These are phyloP conservation scores for Aristolochia contorta DNA, from an alignment of 164 flowering plant genomes.

Conservation along the genomic window DNA sequence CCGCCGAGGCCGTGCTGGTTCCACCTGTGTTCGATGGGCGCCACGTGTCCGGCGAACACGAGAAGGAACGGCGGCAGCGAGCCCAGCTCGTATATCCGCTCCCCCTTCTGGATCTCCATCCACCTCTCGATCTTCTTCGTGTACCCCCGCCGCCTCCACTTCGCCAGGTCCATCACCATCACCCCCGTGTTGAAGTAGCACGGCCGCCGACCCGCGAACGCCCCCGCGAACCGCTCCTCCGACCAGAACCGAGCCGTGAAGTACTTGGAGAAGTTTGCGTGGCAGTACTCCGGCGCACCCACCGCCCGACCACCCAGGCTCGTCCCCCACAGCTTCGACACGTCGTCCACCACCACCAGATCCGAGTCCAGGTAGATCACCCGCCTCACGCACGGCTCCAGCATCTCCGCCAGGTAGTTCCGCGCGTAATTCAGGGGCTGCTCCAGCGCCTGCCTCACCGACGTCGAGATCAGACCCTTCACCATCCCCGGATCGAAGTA, in stretches of 20 bases:
- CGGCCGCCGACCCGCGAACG: constrained; percentile 31
- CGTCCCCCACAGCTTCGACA: constrained; percentile 25
- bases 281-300: constrained; percentile 35
- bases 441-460: constrained; percentile 28
- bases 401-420: constrained; percentile 22
- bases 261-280: constrained; percentile 31
- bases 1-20: constrained; percentile 97
- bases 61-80: constrained; percentile 87
- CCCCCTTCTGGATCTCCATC: constrained; percentile 89
- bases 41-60: constrained; percentile 87
- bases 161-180: constrained; percentile 84
- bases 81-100: constrained; percentile 91
- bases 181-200: constrained; percentile 98
- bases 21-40: constrained; percentile 95
- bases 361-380: constrained; percentile 35
- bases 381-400: constrained; percentile 28
- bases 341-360: constrained; percentile 29
- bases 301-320: constrained; percentile 13
- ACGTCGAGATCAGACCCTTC: constrained; percentile 20
- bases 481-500: constrained; percentile 23
- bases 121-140: constrained; percentile 76
- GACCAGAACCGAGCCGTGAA: constrained; percentile 26
- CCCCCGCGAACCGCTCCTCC: constrained; percentile 10
- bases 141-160: constrained; percentile 76
- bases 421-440: constrained; percentile 31